Percentiles rank a stretch among this genome's conserved stretches.
Conservation (phyloP, 2,329 filamentous ascomycete species). For the Diaporthe longicolla region DNA sequence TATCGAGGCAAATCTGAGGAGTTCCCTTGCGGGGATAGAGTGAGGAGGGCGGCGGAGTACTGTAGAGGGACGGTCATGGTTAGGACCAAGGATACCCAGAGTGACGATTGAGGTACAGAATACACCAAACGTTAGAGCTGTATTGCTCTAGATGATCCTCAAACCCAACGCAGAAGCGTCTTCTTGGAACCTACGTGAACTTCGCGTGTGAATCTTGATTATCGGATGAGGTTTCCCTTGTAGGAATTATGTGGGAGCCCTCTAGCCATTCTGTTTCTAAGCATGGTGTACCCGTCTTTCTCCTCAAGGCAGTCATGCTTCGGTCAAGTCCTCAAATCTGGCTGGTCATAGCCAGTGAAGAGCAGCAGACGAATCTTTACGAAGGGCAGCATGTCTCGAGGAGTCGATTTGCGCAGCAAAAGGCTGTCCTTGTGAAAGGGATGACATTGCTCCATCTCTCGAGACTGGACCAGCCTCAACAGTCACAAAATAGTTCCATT, state of each 20-base stretch:
- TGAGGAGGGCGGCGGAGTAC: neutral
- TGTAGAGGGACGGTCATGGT: neutral
- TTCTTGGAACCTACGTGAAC: neutral
- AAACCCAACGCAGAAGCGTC: neutral
- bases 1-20: conserved; percentile 23
- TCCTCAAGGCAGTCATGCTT: neutral
- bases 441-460: neutral
- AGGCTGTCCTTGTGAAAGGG: neutral
- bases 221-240: neutral
- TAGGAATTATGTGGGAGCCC: neutral
- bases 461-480: neutral
- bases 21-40: conserved; percentile 11
- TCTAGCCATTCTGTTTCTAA: neutral
- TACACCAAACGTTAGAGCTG: neutral
- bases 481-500: neutral
- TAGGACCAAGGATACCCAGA: neutral
- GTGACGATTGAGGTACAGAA: neutral
- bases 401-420: neutral
- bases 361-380: no score
- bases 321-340: neutral
- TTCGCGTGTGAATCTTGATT: neutral
- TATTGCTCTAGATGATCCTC: neutral
- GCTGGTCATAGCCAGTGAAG: neutral
- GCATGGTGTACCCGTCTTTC: neutral
- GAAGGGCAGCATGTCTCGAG: no score